Percentiles rank a stretch among this genome's conserved stretches.
Conservation (phyloP, 352 stramenopile species). For the Phytophthora ohioensis region DNA sequence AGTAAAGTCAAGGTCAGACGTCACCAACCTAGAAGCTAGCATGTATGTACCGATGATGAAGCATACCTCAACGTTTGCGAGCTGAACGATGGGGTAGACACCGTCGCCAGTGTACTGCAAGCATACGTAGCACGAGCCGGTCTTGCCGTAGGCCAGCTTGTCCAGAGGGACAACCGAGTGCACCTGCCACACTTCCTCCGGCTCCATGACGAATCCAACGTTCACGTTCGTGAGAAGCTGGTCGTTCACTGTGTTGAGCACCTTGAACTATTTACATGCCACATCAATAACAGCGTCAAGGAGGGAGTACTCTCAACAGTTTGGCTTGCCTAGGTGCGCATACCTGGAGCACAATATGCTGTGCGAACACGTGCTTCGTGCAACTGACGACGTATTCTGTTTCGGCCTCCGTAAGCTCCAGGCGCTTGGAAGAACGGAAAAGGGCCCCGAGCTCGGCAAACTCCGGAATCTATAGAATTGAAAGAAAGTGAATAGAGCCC, state of each 20-base stretch:
- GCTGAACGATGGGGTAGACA: conserved; percentile 86
- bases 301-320: not conserved
- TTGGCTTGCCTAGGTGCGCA: not conserved
- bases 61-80: conserved; percentile 91
- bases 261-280: conserved; percentile 92
- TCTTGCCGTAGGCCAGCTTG: conserved; percentile 94
- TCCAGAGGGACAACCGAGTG: conserved; percentile 90
- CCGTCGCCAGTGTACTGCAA: conserved; percentile 86
- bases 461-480: conserved; percentile 88
- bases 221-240: conserved; percentile 96
- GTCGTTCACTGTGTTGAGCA: conserved; percentile 99
- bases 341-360: conserved; percentile 95
- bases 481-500: conserved; percentile 4
- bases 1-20: conserved; percentile 15
- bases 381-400: conserved; percentile 98
- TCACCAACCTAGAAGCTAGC: not conserved
- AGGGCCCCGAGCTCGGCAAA: conserved; percentile 94
- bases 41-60: conserved; percentile 7
- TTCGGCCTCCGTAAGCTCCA: conserved; percentile 96
- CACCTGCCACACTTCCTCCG: conserved; percentile 93
- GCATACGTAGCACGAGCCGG: conserved; percentile 94
- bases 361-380: conserved; percentile 97
- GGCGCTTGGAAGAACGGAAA: conserved; percentile 92
- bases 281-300: conserved; percentile 21
- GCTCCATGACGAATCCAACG: conserved; percentile 92